Percentiles rank a stretch among this genome's conserved stretches.
These are phyloP conservation scores for Aureobasidium sp. DNA, from an alignment of 2,329 filamentous ascomycete genomes.

Conservation along the genomic window DNA sequence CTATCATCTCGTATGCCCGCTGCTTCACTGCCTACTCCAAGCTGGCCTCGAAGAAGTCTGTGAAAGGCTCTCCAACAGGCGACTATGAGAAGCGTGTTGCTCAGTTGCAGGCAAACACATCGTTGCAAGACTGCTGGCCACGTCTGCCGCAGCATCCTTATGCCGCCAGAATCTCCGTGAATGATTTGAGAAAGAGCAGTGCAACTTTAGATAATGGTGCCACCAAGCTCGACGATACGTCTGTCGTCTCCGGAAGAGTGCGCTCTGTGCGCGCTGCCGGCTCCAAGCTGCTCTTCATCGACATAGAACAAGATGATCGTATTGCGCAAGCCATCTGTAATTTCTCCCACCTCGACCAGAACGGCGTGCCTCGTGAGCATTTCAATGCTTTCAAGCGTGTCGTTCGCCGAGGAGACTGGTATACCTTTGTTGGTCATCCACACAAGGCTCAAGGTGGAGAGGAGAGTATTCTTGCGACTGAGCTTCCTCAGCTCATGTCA, in stretches of 20 bases:
- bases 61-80: conserved; percentile 24
- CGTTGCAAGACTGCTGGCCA: conserved; percentile 51
- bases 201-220: conserved; percentile 5
- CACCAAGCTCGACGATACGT: neutral
- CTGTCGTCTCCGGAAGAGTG: conserved; percentile 56
- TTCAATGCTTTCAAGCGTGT: conserved; percentile 58
- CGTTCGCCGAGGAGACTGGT: conserved; percentile 73
- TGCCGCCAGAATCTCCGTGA: conserved; percentile 21
- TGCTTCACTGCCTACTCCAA: conserved; percentile 39
- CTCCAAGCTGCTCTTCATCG: conserved; percentile 76
- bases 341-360: conserved; percentile 45
- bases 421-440: conserved; percentile 31
- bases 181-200: conserved; percentile 16
- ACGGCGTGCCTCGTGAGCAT: conserved; percentile 33
- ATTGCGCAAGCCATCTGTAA: conserved; percentile 72
- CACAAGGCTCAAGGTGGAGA: conserved; percentile 57
- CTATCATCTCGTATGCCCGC: conserved; percentile 40
- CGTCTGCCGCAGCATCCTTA: conserved; percentile 30
- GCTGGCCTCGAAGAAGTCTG: conserved; percentile 8
- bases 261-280: conserved; percentile 63
- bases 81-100: conserved; percentile 47
- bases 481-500: conserved; percentile 64
- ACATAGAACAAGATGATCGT: conserved; percentile 66
- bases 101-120: conserved; percentile 45
- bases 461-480: conserved; percentile 62